Evolutionary conservation across 768 basidiomycete species (phyloP), one percentile per base, ranked within the genome.

Genomic region (Sporobolomyces phaffii): DNA sequence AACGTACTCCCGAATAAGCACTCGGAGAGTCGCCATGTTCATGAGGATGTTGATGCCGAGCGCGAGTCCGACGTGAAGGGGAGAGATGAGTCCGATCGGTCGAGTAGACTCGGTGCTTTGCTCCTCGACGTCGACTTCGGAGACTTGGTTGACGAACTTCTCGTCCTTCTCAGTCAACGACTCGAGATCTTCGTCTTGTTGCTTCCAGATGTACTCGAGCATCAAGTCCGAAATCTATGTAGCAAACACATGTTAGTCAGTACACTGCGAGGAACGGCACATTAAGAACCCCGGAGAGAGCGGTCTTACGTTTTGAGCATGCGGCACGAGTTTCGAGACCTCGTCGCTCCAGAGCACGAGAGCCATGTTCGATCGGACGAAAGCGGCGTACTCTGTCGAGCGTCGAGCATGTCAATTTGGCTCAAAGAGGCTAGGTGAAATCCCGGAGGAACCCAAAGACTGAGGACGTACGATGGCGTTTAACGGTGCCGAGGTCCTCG

Each of bases 311-410:
- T 51, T 59, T 49, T 60, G 64, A 15, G 58, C 64, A 10, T 60
- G 51, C 33, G 64, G 58, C 2, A 60, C 36, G 3, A 65, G 45
- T 9, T 45, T 54, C 8, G 33, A 17, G 6, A 65, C 64, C 15
- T 65, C 64, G 51, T 65, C 64, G 44, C 51, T 65, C 64, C 64
- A 65, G 28, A 60, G 36, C 14, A 65, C 56, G 28, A 65, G 51
- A 1, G 64, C 58, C 44, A 38, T 48, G 41, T 62, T 62, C 3
- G 44, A 47, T 33, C 64, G 64, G 18, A 65, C 44, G 38, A 60
- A 65, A 7, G 59, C 64, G 20, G 64, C 64, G 14, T 65, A 65
- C 45, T 65, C 65, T 56, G 50, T n/a, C 4, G 24, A 47, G 26
- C 20, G 40, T 20, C 10, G 5, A 51, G 22, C 17, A 34, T 15